Evolutionary conservation across 805 yeast genomes (phyloP).

Genomic region (Candida silvicultrix): DNA sequence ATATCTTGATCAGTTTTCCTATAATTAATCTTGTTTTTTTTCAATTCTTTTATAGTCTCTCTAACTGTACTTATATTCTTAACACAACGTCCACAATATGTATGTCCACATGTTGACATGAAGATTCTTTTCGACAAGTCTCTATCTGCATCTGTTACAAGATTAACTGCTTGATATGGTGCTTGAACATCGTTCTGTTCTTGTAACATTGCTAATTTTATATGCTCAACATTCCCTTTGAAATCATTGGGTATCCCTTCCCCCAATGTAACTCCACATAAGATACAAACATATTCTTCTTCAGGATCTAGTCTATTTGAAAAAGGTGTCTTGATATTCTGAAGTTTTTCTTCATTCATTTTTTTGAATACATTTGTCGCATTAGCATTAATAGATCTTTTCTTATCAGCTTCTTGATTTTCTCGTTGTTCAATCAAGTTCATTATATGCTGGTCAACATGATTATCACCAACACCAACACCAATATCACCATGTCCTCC

Average conservation of each 20-base stretch:
- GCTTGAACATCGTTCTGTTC: conserved; percentile 38
- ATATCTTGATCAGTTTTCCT: conserved; percentile 13
- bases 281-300: conserved; percentile 46
- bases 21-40: conserved; percentile 7
- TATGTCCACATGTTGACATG: conserved; percentile 72
- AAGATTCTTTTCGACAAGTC: conserved; percentile 63
- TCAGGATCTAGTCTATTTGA: conserved; percentile 24
- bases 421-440: conserved; percentile 14
- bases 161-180: conserved; percentile 55
- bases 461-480: conserved; percentile 4
- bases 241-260: conserved; percentile 59
- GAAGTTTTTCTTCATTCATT: background rate
- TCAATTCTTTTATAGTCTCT: conserved; percentile 10
- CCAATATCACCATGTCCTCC: too few relatives aligned
- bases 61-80: conserved; percentile 47
- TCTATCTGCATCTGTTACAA: conserved; percentile 46
- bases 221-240: conserved; percentile 23
- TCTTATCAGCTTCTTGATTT: conserved; percentile 9
- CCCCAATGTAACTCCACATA: conserved; percentile 72
- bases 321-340: conserved; percentile 9
- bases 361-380: conserved; percentile 1
- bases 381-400: conserved; percentile 6
- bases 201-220: conserved; percentile 24
- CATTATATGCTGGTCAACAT: conserved; percentile 9
- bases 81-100: conserved; percentile 82